Base-by-base conservation (phyloP, 805 yeast genomes). In the Diddensiella transvaalensis region DNA sequence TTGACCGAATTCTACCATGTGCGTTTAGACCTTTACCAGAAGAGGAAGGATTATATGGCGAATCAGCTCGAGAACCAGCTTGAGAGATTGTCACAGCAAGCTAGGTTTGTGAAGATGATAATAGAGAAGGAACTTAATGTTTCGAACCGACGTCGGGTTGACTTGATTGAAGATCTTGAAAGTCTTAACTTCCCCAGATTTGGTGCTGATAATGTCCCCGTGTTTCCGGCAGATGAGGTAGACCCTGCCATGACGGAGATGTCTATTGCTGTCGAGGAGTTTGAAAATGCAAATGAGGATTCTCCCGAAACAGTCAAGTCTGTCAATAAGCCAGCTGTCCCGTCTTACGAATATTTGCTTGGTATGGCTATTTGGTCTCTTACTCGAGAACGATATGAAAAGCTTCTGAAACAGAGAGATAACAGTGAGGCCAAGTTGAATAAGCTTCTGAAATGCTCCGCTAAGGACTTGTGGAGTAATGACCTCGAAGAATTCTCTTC, bases 291-390 rank as follows among this genome's bases (percentile, higher is more conserved):
- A 46, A 66, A 64, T 19, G 55, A 46, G 18, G 54, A 44, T 22
- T 38, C 38, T 3, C 44, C 43, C 10, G 52, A 36, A 30, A 46
- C 26, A 15, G 41, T 30, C 3, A 6, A 19, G n/a, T 26, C 37
- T 2, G 64, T 64, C 44, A 61, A 60, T 38, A 76, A 73, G 43
- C 83, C 80, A 21, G 68, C 78, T 13, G 74, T 75, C 44, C 78
- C 88, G 6, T 74, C 83, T 4, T 91, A 80, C 66, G 98, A 93
- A 60, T 93, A 93, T 59, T 73, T 93, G 54, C 73, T 93, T 46
- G 95, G 93, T 46, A 86, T 93, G 96, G 79, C 89, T 30, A 82
- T 93, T 55, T 88, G 96, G 93, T 85, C 96, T 33, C 78, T 93
- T 62, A 91, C 99, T 0, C 76, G 75, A 50, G 99, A 93, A 68